phyloP scores from a whole-genome alignment of 164 flowering plant genomes.

The Kingdonia uniflora region DNA sequence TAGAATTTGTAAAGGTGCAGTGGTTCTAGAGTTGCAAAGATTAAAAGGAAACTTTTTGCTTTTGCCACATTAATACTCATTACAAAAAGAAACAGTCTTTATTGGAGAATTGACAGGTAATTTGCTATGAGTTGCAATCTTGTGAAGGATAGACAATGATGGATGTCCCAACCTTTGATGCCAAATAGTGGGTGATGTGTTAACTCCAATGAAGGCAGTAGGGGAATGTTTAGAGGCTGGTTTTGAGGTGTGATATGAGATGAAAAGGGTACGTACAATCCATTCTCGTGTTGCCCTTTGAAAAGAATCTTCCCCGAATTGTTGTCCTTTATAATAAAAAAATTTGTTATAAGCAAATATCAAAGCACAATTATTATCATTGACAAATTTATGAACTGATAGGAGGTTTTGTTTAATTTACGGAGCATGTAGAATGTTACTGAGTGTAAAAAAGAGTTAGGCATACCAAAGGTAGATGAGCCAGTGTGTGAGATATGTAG shows the following conservation, averaged over 20 bases:
- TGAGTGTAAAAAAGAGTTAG: not conserved
- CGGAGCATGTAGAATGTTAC: not conserved
- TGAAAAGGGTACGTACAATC: not conserved
- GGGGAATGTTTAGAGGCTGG: not conserved
- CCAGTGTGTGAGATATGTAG: slow-evolving; percentile 1
- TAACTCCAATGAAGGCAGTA: not conserved
- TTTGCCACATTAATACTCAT: not conserved
- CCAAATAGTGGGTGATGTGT: not conserved
- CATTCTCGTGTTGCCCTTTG: not conserved
- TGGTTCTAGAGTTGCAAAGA: not conserved
- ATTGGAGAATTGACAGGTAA: not conserved
- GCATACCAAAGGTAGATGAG: not conserved
- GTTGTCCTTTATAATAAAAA: not conserved
- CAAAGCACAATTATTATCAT: not conserved
- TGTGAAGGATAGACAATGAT: not conserved
- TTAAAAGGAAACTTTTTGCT: not conserved
- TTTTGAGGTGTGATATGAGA: too few relatives aligned
- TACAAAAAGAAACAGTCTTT: not conserved
- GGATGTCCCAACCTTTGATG: not conserved
- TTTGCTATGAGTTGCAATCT: not conserved
- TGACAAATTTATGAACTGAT: not conserved
- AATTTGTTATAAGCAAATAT: not conserved
- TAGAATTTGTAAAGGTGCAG: not conserved
- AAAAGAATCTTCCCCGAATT: not conserved
- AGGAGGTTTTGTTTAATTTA: not conserved